These are phyloP conservation scores for Leishmania braziliensis DNA, from an alignment of 208 protist genomes.

Conservation along the genomic window DNA sequence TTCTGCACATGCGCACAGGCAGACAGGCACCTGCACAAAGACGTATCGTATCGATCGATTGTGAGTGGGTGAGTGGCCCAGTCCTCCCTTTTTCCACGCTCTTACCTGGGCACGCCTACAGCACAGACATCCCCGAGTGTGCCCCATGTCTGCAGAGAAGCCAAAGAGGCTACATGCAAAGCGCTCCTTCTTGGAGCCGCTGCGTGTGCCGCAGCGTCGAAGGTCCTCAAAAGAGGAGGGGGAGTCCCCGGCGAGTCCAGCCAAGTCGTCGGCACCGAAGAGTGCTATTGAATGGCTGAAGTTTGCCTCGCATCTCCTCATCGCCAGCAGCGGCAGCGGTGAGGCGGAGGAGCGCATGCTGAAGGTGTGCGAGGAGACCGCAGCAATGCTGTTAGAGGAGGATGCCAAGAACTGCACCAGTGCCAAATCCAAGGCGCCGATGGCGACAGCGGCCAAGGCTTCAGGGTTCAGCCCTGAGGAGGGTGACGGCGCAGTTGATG, in stretches of 20 bases:
- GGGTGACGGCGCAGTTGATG: background rate
- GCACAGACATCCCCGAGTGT: background rate
- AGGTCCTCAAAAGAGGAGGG: background rate
- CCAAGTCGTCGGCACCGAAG: slow-evolving; percentile 12
- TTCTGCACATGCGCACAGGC: background rate
- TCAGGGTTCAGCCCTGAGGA: slow-evolving; percentile 13
- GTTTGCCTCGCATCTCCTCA: slow-evolving; percentile 45
- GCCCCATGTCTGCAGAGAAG: slow-evolving; percentile 1
- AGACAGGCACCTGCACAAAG: background rate
- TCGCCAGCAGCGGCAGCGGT: slow-evolving; percentile 15
- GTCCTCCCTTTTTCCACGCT: too few species aligned
- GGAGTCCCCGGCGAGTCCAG: slow-evolving; percentile 7
- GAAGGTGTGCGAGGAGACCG: slow-evolving; percentile 55
- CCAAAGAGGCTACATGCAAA: slow-evolving; percentile 6
- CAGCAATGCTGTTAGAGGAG: slow-evolving; percentile 53
- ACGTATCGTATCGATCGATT: background rate
- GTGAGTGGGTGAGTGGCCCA: background rate
- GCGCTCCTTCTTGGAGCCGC: slow-evolving; percentile 30
- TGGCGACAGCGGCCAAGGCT: slow-evolving; percentile 15
- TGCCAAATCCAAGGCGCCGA: slow-evolving; percentile 11
- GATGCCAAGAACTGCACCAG: slow-evolving; percentile 19
- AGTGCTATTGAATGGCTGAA: slow-evolving; percentile 45
- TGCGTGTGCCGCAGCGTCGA: background rate
- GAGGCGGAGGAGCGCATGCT: slow-evolving; percentile 34
- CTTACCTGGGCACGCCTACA: background rate